Evolutionary conservation across 306 rosid genomes (phyloP).

Genomic region (Sesbania bispinosa): DNA sequence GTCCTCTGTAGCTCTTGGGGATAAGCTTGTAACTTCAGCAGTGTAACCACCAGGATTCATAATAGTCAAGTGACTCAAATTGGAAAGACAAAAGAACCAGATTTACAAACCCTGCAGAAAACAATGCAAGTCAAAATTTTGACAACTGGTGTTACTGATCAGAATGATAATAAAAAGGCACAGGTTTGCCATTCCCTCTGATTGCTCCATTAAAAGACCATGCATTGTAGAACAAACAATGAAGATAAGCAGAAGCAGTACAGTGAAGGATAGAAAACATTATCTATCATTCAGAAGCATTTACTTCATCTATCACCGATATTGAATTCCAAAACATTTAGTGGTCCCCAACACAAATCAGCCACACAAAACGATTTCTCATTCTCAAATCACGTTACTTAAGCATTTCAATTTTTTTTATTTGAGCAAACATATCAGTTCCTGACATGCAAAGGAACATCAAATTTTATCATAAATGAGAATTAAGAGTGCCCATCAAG

Average conservation of each 20-base stretch:
- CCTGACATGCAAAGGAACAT: conserved; percentile 20
- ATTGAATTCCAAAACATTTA: conserved; percentile 19
- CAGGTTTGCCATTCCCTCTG: neutral
- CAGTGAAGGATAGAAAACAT: conserved; percentile 31
- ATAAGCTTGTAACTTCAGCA: conserved; percentile 72
- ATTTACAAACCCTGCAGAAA: conserved; percentile 37
- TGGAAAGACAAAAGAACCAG: neutral
- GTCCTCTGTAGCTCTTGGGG: conserved; percentile 68
- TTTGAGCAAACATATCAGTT: neutral
- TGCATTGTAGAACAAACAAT: conserved; percentile 25
- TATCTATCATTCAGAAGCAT: conserved; percentile 35
- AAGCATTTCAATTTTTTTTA: neutral
- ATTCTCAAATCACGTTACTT: neutral
- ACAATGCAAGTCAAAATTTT: conserved; percentile 13
- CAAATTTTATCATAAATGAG: neutral
- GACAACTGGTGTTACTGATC: neutral
- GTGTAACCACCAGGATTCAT: conserved; percentile 74
- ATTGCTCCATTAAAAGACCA: conserved; percentile 24
- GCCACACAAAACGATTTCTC: conserved; percentile 13
- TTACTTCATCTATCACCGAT: conserved; percentile 21
- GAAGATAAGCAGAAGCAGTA: conserved; percentile 30
- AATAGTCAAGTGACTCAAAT: conserved; percentile 23
- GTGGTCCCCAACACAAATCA: conserved; percentile 41
- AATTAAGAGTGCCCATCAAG: neutral
- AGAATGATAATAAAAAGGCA: conserved; percentile 1